Evolutionary conservation across 805 yeast species (phyloP).

Genomic region (Tetrapisispora iriomotensis): DNA sequence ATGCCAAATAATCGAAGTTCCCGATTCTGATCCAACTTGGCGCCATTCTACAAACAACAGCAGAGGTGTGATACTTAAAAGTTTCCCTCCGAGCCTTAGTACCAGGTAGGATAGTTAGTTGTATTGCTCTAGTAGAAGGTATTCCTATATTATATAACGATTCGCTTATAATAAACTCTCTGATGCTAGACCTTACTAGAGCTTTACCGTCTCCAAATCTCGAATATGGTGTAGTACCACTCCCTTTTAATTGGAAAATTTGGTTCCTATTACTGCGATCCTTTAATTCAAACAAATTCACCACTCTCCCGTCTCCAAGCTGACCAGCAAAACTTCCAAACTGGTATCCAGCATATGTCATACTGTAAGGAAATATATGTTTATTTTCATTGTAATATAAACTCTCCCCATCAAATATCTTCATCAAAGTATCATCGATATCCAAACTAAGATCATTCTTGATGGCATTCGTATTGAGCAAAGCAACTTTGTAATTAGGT

Average conservation of each 20-base stretch:
- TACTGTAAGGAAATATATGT: conserved; percentile 68
- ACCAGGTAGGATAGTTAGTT: conserved; percentile 61
- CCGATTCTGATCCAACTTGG: conserved; percentile 84
- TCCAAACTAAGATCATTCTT: conserved; percentile 51
- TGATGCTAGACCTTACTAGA: conserved; percentile 72
- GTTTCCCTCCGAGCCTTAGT: conserved; percentile 66
- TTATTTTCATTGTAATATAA: conserved; percentile 27
- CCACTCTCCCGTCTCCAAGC: conserved; percentile 90
- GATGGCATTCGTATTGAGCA: conserved; percentile 53
- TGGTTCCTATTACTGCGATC: conserved; percentile 35
- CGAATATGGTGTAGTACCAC: conserved; percentile 85
- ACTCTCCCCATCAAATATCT: conserved; percentile 54
- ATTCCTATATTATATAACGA: conserved; percentile 70
- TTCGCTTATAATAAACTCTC: conserved; percentile 84
- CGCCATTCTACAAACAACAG: conserved; percentile 75
- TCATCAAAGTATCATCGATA: conserved; percentile 37
- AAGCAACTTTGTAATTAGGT: conserved; percentile 36
- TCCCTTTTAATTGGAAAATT: conserved; percentile 73
- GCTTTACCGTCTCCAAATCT: conserved; percentile 97
- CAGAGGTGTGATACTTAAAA: conserved; percentile 53
- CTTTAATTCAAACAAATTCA: conserved; percentile 63
- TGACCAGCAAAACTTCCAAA: conserved; percentile 97
- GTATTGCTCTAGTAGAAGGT: conserved; percentile 77
- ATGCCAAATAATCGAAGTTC: conserved; percentile 71
- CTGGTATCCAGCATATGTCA: conserved; percentile 92